Evolutionary conservation across 2,329 filamentous ascomycete genomes (phyloP).

Genomic region (Trichoderma endophyticum): DNA sequence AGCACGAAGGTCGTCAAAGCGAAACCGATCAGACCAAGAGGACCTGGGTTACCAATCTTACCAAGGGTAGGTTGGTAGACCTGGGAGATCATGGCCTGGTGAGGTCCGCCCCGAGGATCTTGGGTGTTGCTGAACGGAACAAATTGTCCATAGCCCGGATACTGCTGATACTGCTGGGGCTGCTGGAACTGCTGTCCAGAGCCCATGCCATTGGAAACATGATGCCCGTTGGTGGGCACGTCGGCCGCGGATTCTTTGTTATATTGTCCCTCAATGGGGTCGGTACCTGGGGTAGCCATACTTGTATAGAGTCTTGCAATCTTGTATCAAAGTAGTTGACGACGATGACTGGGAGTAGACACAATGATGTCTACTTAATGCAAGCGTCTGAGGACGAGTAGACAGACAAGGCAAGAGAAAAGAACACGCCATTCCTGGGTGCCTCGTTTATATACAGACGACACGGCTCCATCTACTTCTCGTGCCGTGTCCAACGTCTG

Average conservation of each 20-base stretch:
- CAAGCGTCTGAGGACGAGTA: neutral
- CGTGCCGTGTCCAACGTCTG: neutral
- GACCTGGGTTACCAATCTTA: constrained; percentile 58
- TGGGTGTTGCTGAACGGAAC: neutral
- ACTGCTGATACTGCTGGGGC: neutral
- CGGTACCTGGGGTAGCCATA: constrained; percentile 17
- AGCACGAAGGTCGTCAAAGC: constrained; percentile 64
- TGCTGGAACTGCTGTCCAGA: neutral
- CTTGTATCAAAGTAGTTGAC: neutral
- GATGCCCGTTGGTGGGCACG: constrained; percentile 11
- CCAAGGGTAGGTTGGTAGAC: constrained; percentile 33
- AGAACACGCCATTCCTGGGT: neutral
- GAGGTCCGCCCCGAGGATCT: constrained; percentile 23
- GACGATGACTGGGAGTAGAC: neutral
- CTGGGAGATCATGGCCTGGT: constrained; percentile 36
- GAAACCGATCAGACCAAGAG: constrained; percentile 60
- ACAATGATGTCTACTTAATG: neutral
- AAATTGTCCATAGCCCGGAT: neutral
- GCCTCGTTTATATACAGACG: constrained; percentile 6
- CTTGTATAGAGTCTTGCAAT: neutral
- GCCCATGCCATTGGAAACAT: neutral
- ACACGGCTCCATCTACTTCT: neutral
- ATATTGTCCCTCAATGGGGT: constrained; percentile 11
- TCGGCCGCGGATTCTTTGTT: neutral
- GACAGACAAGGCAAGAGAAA: neutral